Conservation (phyloP, 176 grass and related monocot species). For the Melocanna baccifera region DNA sequence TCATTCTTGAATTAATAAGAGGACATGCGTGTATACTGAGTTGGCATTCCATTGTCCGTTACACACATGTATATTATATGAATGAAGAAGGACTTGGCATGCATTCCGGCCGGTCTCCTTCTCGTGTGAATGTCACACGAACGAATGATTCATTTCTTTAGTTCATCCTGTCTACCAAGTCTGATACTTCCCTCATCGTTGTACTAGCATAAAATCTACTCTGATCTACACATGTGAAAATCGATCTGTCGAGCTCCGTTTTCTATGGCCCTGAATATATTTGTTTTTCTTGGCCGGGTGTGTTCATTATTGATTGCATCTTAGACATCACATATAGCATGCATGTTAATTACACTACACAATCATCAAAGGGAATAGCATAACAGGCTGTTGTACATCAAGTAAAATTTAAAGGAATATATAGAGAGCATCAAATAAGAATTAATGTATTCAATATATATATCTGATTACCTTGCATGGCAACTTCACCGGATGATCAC, state of each 20-base stretch:
- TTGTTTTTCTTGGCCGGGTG: neutral
- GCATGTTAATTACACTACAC: neutral
- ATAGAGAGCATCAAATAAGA: neutral
- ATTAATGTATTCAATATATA: neutral
- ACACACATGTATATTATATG: neutral
- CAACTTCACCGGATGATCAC: constrained; percentile 46
- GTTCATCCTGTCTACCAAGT: neutral
- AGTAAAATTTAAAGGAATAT: neutral
- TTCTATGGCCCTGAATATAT: neutral
- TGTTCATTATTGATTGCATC: neutral
- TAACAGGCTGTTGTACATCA: neutral
- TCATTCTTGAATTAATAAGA: neutral
- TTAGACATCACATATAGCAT: neutral
- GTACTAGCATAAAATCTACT: neutral
- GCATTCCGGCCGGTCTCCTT: neutral
- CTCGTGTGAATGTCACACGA: constrained; percentile 1
- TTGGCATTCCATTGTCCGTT: constrained; percentile 21
- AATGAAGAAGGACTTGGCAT: neutral
- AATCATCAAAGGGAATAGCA: neutral
- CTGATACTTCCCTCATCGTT: neutral
- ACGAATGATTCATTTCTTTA: neutral
- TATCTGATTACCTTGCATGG: constrained; percentile 46
- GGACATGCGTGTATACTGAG: neutral
- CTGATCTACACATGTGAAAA: neutral
- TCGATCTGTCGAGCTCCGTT: neutral